These are phyloP conservation scores for Stagonosporopsis chrysanthemi DNA, from an alignment of 2,329 filamentous ascomycete species.

Conservation along the genomic window DNA sequence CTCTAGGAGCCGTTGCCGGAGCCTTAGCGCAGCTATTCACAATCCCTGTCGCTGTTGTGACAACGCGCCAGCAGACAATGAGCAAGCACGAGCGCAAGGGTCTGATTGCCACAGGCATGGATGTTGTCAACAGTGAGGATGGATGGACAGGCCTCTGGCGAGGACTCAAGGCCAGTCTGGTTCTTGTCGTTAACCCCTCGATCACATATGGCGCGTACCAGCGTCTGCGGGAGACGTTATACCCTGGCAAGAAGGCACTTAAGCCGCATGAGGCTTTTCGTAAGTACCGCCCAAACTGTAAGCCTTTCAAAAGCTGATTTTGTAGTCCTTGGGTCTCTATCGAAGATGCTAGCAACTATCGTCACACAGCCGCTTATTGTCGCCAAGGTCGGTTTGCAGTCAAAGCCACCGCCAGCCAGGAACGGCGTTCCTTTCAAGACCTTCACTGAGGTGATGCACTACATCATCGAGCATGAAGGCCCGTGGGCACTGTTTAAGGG, in stretches of 20 bases:
- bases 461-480: conserved; percentile 90
- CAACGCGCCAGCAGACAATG: conserved; percentile 94
- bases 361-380: conserved; percentile 95
- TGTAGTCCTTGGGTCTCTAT: conserved; percentile 86
- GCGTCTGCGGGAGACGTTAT: conserved; percentile 78
- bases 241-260: conserved; percentile 76
- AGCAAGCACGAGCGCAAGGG: conserved; percentile 83
- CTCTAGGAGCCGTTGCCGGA: conserved; percentile 84
- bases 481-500: conserved; percentile 90
- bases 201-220: conserved; percentile 99
- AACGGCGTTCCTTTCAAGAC: conserved; percentile 92
- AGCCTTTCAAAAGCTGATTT: not conserved
- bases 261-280: conserved; percentile 89
- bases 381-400: conserved; percentile 95
- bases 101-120: conserved; percentile 82
- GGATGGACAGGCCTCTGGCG: conserved; percentile 90
- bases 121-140: conserved; percentile 90
- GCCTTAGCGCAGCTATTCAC: conserved; percentile 95
- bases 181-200: conserved; percentile 93
- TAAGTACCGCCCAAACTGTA: conserved; percentile 60
- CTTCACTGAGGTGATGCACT: conserved; percentile 93
- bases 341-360: conserved; percentile 90
- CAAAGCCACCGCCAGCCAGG: conserved; percentile 82
- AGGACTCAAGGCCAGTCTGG: conserved; percentile 92
- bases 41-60: conserved; percentile 94